These are phyloP conservation scores for Jimgerdemannia flammicorona DNA, from an alignment of 192 early-diverging fungal species.

Conservation along the genomic window DNA sequence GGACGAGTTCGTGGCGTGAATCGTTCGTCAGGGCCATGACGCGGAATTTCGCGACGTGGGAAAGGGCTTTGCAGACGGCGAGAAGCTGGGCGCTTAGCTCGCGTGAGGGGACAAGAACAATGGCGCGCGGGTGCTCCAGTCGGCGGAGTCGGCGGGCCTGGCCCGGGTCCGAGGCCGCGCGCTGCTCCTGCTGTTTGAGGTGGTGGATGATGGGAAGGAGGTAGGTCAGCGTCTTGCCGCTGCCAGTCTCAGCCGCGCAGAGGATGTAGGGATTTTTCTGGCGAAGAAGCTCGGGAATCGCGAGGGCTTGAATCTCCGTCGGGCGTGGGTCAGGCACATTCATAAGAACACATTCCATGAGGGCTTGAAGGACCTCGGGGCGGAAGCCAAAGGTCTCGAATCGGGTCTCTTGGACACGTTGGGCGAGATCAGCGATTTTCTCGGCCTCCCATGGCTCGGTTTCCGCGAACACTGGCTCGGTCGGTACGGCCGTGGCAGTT, in stretches of 20 bases:
- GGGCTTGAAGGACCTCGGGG: conserved; percentile 47
- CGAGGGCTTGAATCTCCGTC: conserved; percentile 82
- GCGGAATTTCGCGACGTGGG: conserved; percentile 67
- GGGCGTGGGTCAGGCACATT: conserved; percentile 46
- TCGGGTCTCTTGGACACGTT: conserved; percentile 15
- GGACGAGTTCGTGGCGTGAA: conserved; percentile 37
- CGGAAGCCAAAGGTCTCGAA: conserved; percentile 68
- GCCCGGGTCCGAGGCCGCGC: conserved; percentile 12
- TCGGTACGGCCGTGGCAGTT: background rate
- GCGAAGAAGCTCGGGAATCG: conserved; percentile 68
- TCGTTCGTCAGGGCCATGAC: conserved; percentile 57
- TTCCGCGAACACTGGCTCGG: background rate
- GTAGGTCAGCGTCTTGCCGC: conserved; percentile 91
- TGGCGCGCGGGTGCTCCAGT: conserved; percentile 72
- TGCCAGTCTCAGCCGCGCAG: conserved; percentile 86
- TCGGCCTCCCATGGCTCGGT: background rate
- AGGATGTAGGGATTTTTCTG: conserved; percentile 48
- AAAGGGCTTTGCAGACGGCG: conserved; percentile 63
- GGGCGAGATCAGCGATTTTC: conserved; percentile 19
- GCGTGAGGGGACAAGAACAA: conserved; percentile 86
- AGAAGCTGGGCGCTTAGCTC: conserved; percentile 83
- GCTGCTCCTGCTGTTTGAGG: conserved; percentile 64
- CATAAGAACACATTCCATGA: conserved; percentile 19
- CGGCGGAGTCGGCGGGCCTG: conserved; percentile 41
- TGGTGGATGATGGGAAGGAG: conserved; percentile 73